Conservation (phyloP, 1,139 yeast species). For the Candida glucosophila region DNA sequence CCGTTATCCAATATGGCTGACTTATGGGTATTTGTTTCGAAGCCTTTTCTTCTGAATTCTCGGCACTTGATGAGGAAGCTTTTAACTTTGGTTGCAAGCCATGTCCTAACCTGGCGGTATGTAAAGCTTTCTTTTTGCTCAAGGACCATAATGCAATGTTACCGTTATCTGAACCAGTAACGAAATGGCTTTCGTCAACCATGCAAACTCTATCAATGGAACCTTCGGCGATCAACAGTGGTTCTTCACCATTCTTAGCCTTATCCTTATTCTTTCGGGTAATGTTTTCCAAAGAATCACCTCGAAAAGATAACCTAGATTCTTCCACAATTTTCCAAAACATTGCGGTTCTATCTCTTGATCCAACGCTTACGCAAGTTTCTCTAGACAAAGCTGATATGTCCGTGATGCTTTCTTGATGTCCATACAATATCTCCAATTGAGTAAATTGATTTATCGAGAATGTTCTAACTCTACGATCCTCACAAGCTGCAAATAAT, state of each 20-base stretch:
- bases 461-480: constrained; percentile 80
- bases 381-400: constrained; percentile 75
- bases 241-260: constrained; percentile 21
- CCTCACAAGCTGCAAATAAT: constrained; percentile 88
- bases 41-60: constrained; percentile 33
- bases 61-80: constrained; percentile 61
- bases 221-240: constrained; percentile 61
- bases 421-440: constrained; percentile 87
- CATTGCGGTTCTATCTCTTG: constrained; percentile 91
- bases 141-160: constrained; percentile 80
- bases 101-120: constrained; percentile 62
- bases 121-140: constrained; percentile 81
- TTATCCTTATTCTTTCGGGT: constrained; percentile 26
- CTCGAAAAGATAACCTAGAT: constrained; percentile 85
- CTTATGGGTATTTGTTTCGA: constrained; percentile 51
- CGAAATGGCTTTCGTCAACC: constrained; percentile 87
- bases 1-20: constrained; percentile 81
- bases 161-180: constrained; percentile 95
- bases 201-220: constrained; percentile 84
- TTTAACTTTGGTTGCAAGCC: constrained; percentile 54
- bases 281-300: constrained; percentile 49
- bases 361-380: constrained; percentile 91
- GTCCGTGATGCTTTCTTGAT: constrained; percentile 82
- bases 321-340: constrained; percentile 96
- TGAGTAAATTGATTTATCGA: constrained; percentile 82